phyloP scores from a whole-genome alignment of 192 early-diverging fungal species.

The Backusella circina region DNA sequence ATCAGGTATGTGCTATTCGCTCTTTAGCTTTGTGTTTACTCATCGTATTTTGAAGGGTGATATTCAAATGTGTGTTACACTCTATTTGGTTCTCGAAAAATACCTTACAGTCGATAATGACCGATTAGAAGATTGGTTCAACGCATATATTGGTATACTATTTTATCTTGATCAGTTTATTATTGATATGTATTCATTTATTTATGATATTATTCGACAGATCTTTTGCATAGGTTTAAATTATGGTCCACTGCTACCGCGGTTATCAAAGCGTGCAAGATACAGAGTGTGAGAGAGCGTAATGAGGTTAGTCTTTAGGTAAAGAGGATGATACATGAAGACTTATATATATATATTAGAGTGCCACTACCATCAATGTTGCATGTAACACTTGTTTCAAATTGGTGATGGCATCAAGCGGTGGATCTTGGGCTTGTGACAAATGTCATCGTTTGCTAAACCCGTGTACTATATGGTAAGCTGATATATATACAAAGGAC shows the following conservation, averaged over 20 bases:
- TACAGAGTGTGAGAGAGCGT: constrained; percentile 36
- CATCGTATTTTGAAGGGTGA: constrained; percentile 41
- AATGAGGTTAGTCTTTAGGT: constrained; percentile 63
- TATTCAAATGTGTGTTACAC: constrained; percentile 77
- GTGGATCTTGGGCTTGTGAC: constrained; percentile 65
- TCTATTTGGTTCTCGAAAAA: constrained; percentile 55
- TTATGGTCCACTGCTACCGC: constrained; percentile 64
- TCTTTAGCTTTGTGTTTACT: not conserved
- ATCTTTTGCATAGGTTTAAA: constrained; percentile 68
- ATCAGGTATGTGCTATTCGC: constrained; percentile 44
- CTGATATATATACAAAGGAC: not conserved
- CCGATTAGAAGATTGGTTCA: constrained; percentile 63
- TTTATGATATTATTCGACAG: constrained; percentile 25
- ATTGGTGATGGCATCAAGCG: constrained; percentile 41
- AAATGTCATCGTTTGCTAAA: constrained; percentile 60
- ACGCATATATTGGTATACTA: constrained; percentile 60
- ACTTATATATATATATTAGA: constrained; percentile 30
- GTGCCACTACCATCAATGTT: constrained; percentile 71
- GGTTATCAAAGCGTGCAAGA: constrained; percentile 51
- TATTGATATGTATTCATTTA: not conserved
- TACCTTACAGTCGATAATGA: constrained; percentile 39
- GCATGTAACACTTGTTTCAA: constrained; percentile 67
- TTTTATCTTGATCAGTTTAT: not conserved
- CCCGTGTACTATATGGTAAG: constrained; percentile 68
- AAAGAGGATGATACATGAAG: constrained; percentile 19